These are phyloP conservation scores for Phytophthora idaei DNA, from an alignment of 352 stramenopile genomes.

Conservation along the genomic window DNA sequence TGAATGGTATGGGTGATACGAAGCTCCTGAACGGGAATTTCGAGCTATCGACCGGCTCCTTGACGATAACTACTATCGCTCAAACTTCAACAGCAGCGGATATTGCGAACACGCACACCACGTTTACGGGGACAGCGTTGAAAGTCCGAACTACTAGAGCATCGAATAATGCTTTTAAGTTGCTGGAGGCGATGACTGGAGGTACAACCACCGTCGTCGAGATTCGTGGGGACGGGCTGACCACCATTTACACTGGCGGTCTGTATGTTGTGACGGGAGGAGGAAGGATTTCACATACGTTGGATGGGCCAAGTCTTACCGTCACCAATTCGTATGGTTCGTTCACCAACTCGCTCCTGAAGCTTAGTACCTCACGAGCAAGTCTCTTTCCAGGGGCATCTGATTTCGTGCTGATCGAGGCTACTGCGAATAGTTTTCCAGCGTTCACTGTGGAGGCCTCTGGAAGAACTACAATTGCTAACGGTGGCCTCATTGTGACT, in stretches of 20 bases:
- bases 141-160: constrained; percentile 36
- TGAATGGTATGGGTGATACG: constrained; percentile 60
- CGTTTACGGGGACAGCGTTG: constrained; percentile 43
- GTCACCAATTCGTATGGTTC: constrained; percentile 33
- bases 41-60: constrained; percentile 53
- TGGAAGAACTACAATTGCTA: constrained; percentile 51
- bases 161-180: constrained; percentile 40
- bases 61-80: constrained; percentile 44
- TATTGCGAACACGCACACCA: constrained; percentile 41
- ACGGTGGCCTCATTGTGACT: constrained; percentile 49
- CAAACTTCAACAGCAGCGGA: constrained; percentile 29
- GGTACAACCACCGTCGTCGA: constrained; percentile 39
- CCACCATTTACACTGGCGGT: constrained; percentile 50
- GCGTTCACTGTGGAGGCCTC: constrained; percentile 58
- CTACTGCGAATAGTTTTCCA: constrained; percentile 22
- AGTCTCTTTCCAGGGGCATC: constrained; percentile 31
- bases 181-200: constrained; percentile 45
- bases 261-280: constrained; percentile 44
- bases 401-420: constrained; percentile 53
- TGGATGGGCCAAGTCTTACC: constrained; percentile 23
- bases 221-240: constrained; percentile 54
- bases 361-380: constrained; percentile 21
- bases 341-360: constrained; percentile 40
- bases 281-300: constrained; percentile 44
- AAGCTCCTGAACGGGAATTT: constrained; percentile 56